These are phyloP conservation scores for Lodderomyces jiufengensis DNA, from an alignment of 1,139 yeast genomes.

Conservation along the genomic window DNA sequence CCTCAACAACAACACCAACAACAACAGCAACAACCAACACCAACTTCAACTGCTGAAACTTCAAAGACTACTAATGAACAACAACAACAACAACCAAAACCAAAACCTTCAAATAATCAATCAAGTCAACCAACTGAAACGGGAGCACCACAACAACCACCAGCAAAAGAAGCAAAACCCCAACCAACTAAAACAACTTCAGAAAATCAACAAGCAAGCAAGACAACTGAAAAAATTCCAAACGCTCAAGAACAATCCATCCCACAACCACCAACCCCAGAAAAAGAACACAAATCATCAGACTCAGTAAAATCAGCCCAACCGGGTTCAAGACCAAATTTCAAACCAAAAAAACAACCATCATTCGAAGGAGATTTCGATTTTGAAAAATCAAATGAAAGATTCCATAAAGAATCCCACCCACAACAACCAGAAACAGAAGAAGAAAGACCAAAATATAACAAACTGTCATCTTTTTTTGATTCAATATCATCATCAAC, in stretches of 20 bases:
- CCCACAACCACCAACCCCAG: background rate
- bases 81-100: constrained; percentile 6
- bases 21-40: constrained; percentile 6
- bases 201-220: constrained; percentile 12
- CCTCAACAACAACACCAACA: constrained; percentile 2
- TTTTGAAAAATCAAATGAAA: constrained; percentile 69
- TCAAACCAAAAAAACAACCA: constrained; percentile 12
- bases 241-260: constrained; percentile 2
- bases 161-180: constrained; percentile 4
- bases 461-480: constrained; percentile 74
- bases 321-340: constrained; percentile 14
- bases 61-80: constrained; percentile 6
- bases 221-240: constrained; percentile 6
- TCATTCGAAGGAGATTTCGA: constrained; percentile 35
- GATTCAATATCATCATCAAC: constrained; percentile 69
- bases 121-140: constrained; percentile 10
- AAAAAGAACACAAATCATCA: background rate
- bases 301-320: constrained; percentile 6
- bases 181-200: constrained; percentile 11
- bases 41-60: constrained; percentile 8
- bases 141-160: constrained; percentile 11
- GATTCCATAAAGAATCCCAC: constrained; percentile 41
- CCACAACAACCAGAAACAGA: constrained; percentile 12
- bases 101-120: constrained; percentile 9
- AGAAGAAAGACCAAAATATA: constrained; percentile 37